Evolutionary conservation across 2,329 filamentous ascomycete species (phyloP).

Genomic region (Colletotrichum incanum): DNA sequence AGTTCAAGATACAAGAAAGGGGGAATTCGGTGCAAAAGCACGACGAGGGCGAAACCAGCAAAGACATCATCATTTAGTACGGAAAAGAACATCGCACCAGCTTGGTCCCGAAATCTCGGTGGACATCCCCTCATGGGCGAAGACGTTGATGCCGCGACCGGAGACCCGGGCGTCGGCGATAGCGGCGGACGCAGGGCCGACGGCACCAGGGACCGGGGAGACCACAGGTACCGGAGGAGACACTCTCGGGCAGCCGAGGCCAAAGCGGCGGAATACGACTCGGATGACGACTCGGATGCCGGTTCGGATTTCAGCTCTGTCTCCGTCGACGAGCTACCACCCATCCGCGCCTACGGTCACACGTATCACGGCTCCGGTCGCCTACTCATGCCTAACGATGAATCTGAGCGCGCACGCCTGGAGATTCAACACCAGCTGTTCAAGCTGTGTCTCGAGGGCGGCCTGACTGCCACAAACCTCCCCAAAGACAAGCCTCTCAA

Average conservation of each 20-base stretch:
- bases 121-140: slow-evolving; percentile 21
- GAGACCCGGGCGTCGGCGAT: slow-evolving; percentile 34
- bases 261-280: slow-evolving; percentile 17
- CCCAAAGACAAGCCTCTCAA: slow-evolving; percentile 45
- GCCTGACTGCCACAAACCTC: slow-evolving; percentile 51
- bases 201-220: slow-evolving; percentile 10
- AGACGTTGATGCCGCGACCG: slow-evolving; percentile 30
- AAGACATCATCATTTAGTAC: neutral
- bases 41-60: neutral
- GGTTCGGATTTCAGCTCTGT: slow-evolving; percentile 54
- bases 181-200: slow-evolving; percentile 23
- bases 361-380: slow-evolving; percentile 56
- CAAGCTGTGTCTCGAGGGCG: slow-evolving; percentile 53
- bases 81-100: neutral
- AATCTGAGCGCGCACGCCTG: slow-evolving; percentile 52
- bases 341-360: slow-evolving; percentile 54
- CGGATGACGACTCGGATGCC: slow-evolving; percentile 47
- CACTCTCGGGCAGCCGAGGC: slow-evolving; percentile 19
- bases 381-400: slow-evolving; percentile 54
- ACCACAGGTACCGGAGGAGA: slow-evolving; percentile 29
- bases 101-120: neutral
- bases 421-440: slow-evolving; percentile 54
- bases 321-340: slow-evolving; percentile 50
- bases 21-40: neutral
- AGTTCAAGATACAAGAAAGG: neutral